phyloP scores from a whole-genome alignment of 2,329 filamentous ascomycete genomes.

The Ophiostoma tasmaniense region DNA sequence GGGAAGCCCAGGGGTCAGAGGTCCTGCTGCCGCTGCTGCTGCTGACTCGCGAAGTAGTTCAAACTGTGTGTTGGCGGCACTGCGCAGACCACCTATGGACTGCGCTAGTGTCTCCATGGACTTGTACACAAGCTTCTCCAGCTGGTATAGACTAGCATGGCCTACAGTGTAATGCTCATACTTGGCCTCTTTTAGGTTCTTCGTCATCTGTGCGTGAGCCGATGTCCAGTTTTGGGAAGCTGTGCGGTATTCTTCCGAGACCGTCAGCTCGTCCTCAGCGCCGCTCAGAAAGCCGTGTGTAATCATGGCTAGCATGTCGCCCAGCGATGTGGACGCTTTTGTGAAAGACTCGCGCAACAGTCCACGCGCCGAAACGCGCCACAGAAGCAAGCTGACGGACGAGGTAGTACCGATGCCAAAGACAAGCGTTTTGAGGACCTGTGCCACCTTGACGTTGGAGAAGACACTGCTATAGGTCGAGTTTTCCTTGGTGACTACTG shows the following conservation, averaged over 20 bases:
- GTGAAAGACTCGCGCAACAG: conserved; percentile 67
- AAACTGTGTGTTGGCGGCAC: conserved; percentile 84
- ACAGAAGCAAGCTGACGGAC: conserved; percentile 67
- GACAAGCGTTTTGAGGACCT: conserved; percentile 76
- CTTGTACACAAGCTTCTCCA: conserved; percentile 72
- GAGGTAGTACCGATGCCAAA: conserved; percentile 66
- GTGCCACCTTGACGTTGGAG: conserved; percentile 69
- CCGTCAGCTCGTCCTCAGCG: conserved; percentile 62
- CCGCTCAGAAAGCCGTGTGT: conserved; percentile 78
- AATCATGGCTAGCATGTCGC: conserved; percentile 73
- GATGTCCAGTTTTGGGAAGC: conserved; percentile 56
- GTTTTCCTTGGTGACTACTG: conserved; percentile 83
- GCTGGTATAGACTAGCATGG: conserved; percentile 65
- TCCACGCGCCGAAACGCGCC: conserved; percentile 66
- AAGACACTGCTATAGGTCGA: conserved; percentile 76
- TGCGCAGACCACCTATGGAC: conserved; percentile 81
- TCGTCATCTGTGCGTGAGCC: conserved; percentile 61
- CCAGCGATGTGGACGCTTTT: conserved; percentile 64
- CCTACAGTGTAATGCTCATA: conserved; percentile 81
- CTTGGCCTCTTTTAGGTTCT: conserved; percentile 75
- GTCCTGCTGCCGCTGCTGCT: neutral
- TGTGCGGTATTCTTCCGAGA: conserved; percentile 54
- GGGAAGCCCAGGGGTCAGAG: neutral
- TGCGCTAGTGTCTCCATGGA: conserved; percentile 80
- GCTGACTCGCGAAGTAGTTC: conserved; percentile 61